Conservation (phyloP, 1,284 basidiomycete genomes). For the Ceratobasidium sp. region DNA sequence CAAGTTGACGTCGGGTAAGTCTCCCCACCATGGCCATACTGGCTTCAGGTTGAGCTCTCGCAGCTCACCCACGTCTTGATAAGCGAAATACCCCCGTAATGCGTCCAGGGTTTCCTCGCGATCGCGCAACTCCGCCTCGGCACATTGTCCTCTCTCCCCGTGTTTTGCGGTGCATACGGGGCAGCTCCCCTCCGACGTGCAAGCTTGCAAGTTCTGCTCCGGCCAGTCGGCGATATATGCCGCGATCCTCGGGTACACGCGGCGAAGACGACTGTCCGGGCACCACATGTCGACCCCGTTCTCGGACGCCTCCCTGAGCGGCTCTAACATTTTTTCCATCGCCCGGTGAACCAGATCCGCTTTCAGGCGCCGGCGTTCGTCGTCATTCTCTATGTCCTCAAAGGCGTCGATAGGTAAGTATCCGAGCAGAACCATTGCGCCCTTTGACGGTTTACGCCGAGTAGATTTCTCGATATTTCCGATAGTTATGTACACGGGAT, state of each 20-base stretch:
- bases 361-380: slow-evolving; percentile 13
- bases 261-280: slow-evolving; percentile 5
- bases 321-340: slow-evolving; percentile 23
- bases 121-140: not conserved
- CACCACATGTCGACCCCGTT: slow-evolving; percentile 35
- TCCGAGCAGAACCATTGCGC: slow-evolving; percentile 31
- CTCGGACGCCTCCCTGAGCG: slow-evolving; percentile 9
- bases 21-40: slow-evolving; percentile 28
- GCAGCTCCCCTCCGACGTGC: slow-evolving; percentile 22
- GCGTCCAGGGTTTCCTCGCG: slow-evolving; percentile 11
- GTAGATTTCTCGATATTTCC: slow-evolving; percentile 41
- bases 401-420: slow-evolving; percentile 44
- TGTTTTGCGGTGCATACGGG: slow-evolving; percentile 20
- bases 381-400: slow-evolving; percentile 12
- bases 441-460: slow-evolving; percentile 25
- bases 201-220: slow-evolving; percentile 6
- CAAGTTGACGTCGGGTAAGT: slow-evolving; percentile 40
- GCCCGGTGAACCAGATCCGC: slow-evolving; percentile 11
- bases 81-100: not conserved
- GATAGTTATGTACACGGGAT: slow-evolving; percentile 28
- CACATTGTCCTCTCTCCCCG: not conserved
- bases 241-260: no score
- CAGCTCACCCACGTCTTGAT: not conserved
- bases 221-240: slow-evolving; percentile 32
- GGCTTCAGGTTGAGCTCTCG: not conserved